Base-by-base conservation (phyloP, 2,329 filamentous ascomycete species). In the Ilyonectria destructans region DNA sequence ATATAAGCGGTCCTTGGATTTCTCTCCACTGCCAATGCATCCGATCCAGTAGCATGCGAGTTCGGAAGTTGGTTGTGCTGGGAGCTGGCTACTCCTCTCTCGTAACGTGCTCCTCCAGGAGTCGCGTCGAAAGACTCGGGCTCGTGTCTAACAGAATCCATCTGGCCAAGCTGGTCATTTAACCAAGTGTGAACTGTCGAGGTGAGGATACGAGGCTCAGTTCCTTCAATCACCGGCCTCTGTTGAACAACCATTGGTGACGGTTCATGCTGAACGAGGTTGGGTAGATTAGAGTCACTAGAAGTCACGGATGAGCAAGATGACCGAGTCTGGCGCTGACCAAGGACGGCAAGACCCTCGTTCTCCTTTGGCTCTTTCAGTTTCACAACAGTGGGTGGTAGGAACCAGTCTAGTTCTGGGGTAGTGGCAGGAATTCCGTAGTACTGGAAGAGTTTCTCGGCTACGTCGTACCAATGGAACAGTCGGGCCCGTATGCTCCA, bases 401-500 rank as follows among this genome's bases (percentile, higher is more conserved):
- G 26, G 60, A 77, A 77, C 78, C 76, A 81, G 57, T 80, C 72
- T 15, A 68, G 35, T 6, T 64, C 48, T 9, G 79, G 79, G 4
- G 70, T 17, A 2, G 8, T 31, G 15, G 68, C 58, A 17, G 13
- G 10, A 15, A 79, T 65, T 2, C 46, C 19, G 17, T 74, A 66
- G 13, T n/a, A 19, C 1, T 19, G 5, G 46, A 79, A 77, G 15
- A 81, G 68, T 6, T n/a, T 12, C 4, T 78, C 69, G 10, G 72
- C 75, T 26, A 79, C 43, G 19, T 62, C 37, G 35, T 77, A 80
- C 77, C 71, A 79, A 40, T 77, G 67, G 55, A 74, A 23, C 19
- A 81, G 66, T 80, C 79, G 80, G 3, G 64, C 15, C 4, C 77
- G 72, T 74, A 76, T 77, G 5, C 21, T 2, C 76, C 69, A 78